Percentiles rank a stretch among this genome's conserved stretches.
phyloP scores from a whole-genome alignment of 345 rosid genomes.

The Aurinia saxatilis region DNA sequence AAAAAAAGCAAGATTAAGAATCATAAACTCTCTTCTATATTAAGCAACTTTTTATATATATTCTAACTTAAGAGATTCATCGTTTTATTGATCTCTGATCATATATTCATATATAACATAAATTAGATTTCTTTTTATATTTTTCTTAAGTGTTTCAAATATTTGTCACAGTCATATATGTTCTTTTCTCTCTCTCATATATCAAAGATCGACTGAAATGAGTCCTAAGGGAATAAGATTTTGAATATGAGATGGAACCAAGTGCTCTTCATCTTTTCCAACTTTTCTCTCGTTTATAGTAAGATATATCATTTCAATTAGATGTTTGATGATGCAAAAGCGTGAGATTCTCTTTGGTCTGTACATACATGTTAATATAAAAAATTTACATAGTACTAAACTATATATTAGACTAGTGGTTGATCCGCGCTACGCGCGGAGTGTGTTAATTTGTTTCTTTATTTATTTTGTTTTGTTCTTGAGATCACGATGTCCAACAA shows the following conservation, averaged over 20 bases:
- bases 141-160: not conserved
- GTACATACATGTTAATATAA: too few species aligned
- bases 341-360: too few species aligned
- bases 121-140: not conserved
- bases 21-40: not conserved
- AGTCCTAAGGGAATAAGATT: not conserved
- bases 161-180: not conserved
- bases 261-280: conserved; percentile 11
- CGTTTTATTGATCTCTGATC: not conserved
- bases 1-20: conserved; percentile 2
- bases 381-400: too few species aligned
- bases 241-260: conserved; percentile 10
- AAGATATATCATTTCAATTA: not conserved
- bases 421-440: too few species aligned
- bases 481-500: too few species aligned
- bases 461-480: too few species aligned
- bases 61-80: not conserved
- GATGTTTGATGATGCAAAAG: too few species aligned
- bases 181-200: conserved; percentile 1
- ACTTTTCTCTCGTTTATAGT: not conserved
- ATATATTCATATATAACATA: not conserved
- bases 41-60: not conserved
- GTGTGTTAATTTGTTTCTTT: too few species aligned
- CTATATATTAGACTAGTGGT: too few species aligned
- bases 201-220: not conserved